Evolutionary conservation across 176 grass and related monocot species (phyloP).

Genomic region (Aegilops bicornis): DNA sequence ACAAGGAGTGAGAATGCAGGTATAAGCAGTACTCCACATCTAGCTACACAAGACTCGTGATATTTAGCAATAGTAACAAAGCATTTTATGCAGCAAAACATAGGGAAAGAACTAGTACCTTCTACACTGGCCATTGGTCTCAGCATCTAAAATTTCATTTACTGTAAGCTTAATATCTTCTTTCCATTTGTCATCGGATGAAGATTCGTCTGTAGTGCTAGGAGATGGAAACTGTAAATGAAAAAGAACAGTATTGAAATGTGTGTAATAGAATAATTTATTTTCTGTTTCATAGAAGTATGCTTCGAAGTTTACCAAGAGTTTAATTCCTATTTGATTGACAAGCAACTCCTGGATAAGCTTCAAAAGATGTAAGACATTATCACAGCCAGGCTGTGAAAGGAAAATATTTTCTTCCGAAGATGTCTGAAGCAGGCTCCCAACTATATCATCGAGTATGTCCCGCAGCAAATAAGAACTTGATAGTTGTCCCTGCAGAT

Average conservation of each 20-base stretch:
- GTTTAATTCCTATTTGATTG: constrained; percentile 63
- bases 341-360: constrained; percentile 80
- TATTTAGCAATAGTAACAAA: not conserved
- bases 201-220: constrained; percentile 38
- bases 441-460: constrained; percentile 76
- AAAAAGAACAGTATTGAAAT: constrained; percentile 20
- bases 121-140: constrained; percentile 33
- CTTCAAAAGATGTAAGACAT: constrained; percentile 81
- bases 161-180: constrained; percentile 50
- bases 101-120: constrained; percentile 39
- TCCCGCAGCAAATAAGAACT: constrained; percentile 52
- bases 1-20: not conserved
- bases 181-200: constrained; percentile 34
- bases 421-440: constrained; percentile 62
- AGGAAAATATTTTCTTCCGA: constrained; percentile 82
- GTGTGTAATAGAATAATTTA: not conserved
- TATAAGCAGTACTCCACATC: not conserved
- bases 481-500: constrained; percentile 52
- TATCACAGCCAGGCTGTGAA: constrained; percentile 80
- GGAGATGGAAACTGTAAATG: constrained; percentile 51
- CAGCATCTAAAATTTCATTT: constrained; percentile 48
- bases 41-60: not conserved
- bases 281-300: constrained; percentile 38
- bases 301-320: constrained; percentile 68
- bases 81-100: not conserved